These are phyloP conservation scores for Penicillium sp. DNA, from an alignment of 2,329 filamentous ascomycete genomes.

Conservation along the genomic window DNA sequence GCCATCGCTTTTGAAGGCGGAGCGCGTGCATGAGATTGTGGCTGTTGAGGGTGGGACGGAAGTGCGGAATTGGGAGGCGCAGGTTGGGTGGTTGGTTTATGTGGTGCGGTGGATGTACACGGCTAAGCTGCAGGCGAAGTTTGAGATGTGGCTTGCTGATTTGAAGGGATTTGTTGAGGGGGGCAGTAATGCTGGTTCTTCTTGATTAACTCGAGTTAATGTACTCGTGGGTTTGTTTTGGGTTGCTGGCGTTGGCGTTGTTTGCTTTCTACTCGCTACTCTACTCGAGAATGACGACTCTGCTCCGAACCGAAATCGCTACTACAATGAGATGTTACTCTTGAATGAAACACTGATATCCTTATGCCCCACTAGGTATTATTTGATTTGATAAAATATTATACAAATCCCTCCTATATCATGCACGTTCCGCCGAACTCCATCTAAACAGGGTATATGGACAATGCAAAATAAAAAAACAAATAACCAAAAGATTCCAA, in stretches of 20 bases:
- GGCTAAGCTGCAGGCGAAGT: conserved; percentile 36
- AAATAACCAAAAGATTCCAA: conserved; percentile 3
- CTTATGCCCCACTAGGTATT: neutral
- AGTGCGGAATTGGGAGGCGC: conserved; percentile 48
- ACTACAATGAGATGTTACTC: no score
- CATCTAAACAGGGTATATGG: conserved; percentile 22
- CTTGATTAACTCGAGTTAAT: neutral
- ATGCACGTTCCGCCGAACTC: conserved; percentile 11
- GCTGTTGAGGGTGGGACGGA: conserved; percentile 37
- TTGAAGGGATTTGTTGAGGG: conserved; percentile 44
- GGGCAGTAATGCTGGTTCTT: neutral
- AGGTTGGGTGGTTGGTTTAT: conserved; percentile 45
- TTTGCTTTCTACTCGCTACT: neutral
- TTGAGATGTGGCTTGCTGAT: conserved; percentile 44
- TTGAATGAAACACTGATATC: neutral
- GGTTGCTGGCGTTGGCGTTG: neutral
- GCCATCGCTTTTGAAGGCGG: conserved; percentile 41
- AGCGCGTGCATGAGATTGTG: conserved; percentile 50
- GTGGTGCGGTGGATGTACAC: conserved; percentile 46
- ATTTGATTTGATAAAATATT: neutral
- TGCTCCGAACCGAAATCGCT: no score
- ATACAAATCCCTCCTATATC: conserved; percentile 1
- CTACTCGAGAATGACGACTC: no score
- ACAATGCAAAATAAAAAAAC: conserved; percentile 3
- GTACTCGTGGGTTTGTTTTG: no score